These are phyloP conservation scores for Penicillium dipodomyicola DNA, from an alignment of 495 filamentous ascomycete species.

Conservation along the genomic window DNA sequence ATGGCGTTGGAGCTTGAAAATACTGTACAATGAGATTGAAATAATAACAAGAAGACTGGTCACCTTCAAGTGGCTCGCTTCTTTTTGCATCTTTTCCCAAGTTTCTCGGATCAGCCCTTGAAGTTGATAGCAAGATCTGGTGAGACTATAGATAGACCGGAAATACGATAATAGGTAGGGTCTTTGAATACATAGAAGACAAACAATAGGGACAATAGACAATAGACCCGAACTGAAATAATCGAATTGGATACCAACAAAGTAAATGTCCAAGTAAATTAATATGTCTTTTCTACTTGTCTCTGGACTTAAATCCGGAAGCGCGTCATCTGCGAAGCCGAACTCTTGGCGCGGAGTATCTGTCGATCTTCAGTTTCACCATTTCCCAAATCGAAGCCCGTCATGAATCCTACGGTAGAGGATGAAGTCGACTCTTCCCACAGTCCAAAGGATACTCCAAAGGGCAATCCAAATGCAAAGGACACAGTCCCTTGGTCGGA, in stretches of 20 bases:
- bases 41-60: background rate
- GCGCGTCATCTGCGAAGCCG: slow-evolving; percentile 5
- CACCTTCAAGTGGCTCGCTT: background rate
- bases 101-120: background rate
- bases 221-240: background rate
- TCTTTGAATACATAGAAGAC: background rate
- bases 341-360: slow-evolving; percentile 30
- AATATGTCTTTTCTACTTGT: background rate
- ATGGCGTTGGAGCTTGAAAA: slow-evolving; percentile 5
- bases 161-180: background rate
- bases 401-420: slow-evolving; percentile 10
- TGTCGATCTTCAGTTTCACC: slow-evolving; percentile 22
- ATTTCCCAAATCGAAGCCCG: background rate
- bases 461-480: background rate
- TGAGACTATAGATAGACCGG: background rate
- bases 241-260: background rate
- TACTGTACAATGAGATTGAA: slow-evolving; percentile 9
- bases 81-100: slow-evolving; percentile 8
- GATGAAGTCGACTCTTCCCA: background rate
- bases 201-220: background rate
- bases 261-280: background rate
- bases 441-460: background rate
- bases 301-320: slow-evolving; percentile 2
- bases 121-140: background rate
- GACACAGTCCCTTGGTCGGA: slow-evolving; percentile 21